A percentile compares a stretch with the other conserved stretches of the same genome.
These are phyloP conservation scores for Hsuehochloa calcarea DNA, from an alignment of 176 grass and related monocot species.

Conservation along the genomic window DNA sequence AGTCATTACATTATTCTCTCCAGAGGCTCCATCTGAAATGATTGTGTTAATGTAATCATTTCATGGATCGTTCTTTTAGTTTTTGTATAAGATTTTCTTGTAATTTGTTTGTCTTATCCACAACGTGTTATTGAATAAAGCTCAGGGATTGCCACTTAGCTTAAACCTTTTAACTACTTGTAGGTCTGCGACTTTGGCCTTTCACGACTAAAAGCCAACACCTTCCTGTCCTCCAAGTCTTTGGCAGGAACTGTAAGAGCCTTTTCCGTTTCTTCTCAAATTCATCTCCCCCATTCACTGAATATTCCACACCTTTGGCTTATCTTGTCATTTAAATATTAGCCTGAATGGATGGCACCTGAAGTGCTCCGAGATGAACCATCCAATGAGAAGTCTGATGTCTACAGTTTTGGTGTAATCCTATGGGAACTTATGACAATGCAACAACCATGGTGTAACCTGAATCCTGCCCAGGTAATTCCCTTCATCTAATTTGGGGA, in stretches of 20 bases:
- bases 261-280: conserved; percentile 12
- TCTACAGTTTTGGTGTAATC: conserved; percentile 92
- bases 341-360: conserved; percentile 99
- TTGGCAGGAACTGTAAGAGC: conserved; percentile 93
- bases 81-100: not conserved
- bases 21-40: not conserved
- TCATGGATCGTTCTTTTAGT: not conserved
- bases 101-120: conserved; percentile 13
- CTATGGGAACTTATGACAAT: conserved; percentile 98
- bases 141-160: not conserved
- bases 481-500: not conserved
- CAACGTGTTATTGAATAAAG: not conserved
- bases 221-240: conserved; percentile 92
- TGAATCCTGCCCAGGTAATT: conserved; percentile 87
- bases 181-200: conserved; percentile 99
- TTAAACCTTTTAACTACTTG: conserved; percentile 20
- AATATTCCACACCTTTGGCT: not conserved
- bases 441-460: conserved; percentile 93
- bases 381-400: conserved; percentile 98
- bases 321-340: conserved; percentile 31
- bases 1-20: not conserved
- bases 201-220: conserved; percentile 88
- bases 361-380: conserved; percentile 95
- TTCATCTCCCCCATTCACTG: not conserved
- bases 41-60: not conserved